Evolutionary conservation across 228 moss, liverwort and hornwort species (phyloP), one percentile per base, ranked within the genome.

Genomic region (Sphagnum fallax): DNA sequence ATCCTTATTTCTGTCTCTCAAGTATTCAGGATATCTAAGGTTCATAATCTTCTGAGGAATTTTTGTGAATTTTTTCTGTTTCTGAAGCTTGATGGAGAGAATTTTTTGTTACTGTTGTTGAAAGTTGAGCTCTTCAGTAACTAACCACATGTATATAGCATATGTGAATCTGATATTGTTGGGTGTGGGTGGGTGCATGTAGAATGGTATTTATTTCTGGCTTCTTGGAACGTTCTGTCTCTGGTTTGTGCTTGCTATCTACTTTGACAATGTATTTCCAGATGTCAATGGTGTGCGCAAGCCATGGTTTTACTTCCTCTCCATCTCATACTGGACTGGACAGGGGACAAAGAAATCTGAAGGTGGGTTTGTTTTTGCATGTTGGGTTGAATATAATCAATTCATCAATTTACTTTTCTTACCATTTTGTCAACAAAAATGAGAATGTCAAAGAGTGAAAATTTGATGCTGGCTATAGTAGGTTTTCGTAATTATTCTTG

Each of bases 211-310:
- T 50, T 97, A 83, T 67, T 16, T 32, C 51, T 93, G 93, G 91
- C 76, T 97, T 13, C 52, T 87, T 6, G 84, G 52, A 64, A 83
- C 84, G 14, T 93, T 93, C 72, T 64, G 83, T 63, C 58, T 97
- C 61, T 97, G 93, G 91, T 82, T 93, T 68, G 50, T 75, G 64
- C 78, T 93, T 52, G 97, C 97, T 10, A 63, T 97, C 71, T 97
- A 93, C 77, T 75, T 97, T 64, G 97, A 97, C 79, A 97, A 97
- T 52, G 85, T 93, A 7, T 75, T 97, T 32, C 91, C 97, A 47
- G 93, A 97, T 82, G 97, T 86, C 13, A 93, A 97, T 62, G 97
- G 97, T 66, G 93, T 97, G 66, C 85, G 89, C 70, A 97, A 97
- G 78, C 88, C 97, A 65, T 93, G 89, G 73, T 83, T 85, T 51